These are phyloP conservation scores for Magnusiomyces tetraspermus DNA, from an alignment of 1,139 yeast genomes.

Conservation along the genomic window DNA sequence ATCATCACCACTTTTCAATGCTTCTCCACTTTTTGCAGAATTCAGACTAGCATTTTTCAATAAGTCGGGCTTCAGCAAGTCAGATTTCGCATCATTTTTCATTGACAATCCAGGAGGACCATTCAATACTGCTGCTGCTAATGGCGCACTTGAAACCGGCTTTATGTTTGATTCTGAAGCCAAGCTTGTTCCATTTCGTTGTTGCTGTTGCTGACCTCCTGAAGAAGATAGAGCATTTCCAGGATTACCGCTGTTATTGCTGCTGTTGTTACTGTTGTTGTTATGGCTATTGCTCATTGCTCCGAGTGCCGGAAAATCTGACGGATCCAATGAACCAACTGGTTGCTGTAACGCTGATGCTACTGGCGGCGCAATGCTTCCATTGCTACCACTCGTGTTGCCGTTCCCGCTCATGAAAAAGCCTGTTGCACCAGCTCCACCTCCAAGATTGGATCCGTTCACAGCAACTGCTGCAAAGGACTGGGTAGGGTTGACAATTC, in stretches of 20 bases:
- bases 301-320: constrained; percentile 28
- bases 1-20: too few species aligned
- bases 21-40: too few species aligned
- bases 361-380: constrained; percentile 14
- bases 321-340: constrained; percentile 18
- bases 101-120: constrained; percentile 8
- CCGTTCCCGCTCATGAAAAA: constrained; percentile 3
- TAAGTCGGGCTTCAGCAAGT: neutral
- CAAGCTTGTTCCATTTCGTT: too few species aligned
- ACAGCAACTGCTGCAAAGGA: constrained; percentile 6
- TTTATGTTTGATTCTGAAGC: too few species aligned
- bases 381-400: too few species aligned
- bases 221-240: too few species aligned
- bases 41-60: too few species aligned
- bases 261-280: constrained; percentile 2
- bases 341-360: constrained; percentile 14
- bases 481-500: constrained; percentile 1
- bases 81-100: neutral
- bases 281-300: neutral
- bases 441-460: neutral
- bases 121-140: neutral
- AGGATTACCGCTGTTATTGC: too few species aligned
- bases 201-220: too few species aligned
- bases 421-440: neutral
- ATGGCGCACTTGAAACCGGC: neutral